phyloP scores from a whole-genome alignment of 768 basidiomycete genomes.

The Trametes cingulata region DNA sequence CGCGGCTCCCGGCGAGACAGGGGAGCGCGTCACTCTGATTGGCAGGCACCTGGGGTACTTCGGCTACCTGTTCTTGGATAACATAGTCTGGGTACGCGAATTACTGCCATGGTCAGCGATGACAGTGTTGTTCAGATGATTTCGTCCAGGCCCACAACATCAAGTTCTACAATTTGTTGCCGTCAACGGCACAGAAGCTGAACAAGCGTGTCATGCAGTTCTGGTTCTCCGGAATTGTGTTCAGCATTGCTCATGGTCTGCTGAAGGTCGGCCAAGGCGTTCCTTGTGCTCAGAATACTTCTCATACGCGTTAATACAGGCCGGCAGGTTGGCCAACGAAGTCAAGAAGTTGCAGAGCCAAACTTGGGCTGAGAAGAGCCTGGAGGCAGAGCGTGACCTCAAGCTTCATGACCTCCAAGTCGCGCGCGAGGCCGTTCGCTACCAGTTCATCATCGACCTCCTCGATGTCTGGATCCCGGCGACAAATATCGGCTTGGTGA shows the following conservation, averaged over 20 bases:
- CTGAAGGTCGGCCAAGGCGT: conserved; percentile 55
- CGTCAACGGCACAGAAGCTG: conserved; percentile 61
- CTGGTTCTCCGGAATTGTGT: conserved; percentile 86
- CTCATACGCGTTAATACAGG: conserved; percentile 38
- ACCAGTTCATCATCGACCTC: conserved; percentile 82
- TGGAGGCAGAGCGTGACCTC: conserved; percentile 65
- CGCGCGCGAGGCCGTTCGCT: conserved; percentile 62
- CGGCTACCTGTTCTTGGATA: conserved; percentile 82
- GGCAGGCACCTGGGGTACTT: conserved; percentile 87
- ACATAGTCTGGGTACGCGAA: conserved; percentile 76
- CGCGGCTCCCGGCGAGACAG: conserved; percentile 50
- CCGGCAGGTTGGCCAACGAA: conserved; percentile 61
- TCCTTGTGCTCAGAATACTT: too few relatives aligned
- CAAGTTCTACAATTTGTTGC: conserved; percentile 61
- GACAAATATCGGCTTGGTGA: conserved; percentile 70
- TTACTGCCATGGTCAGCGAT: too few relatives aligned
- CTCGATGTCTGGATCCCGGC: conserved; percentile 92
- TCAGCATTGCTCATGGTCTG: conserved; percentile 70
- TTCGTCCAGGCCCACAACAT: conserved; percentile 57
- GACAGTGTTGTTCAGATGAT: background rate
- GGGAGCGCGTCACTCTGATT: conserved; percentile 78
- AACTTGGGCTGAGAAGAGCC: conserved; percentile 63
- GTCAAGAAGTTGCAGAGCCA: conserved; percentile 49
- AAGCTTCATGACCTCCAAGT: conserved; percentile 60
- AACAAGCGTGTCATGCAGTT: conserved; percentile 73